phyloP scores from a whole-genome alignment of 2,329 filamentous ascomycete species.

The Kalaharituber pfeilii region DNA sequence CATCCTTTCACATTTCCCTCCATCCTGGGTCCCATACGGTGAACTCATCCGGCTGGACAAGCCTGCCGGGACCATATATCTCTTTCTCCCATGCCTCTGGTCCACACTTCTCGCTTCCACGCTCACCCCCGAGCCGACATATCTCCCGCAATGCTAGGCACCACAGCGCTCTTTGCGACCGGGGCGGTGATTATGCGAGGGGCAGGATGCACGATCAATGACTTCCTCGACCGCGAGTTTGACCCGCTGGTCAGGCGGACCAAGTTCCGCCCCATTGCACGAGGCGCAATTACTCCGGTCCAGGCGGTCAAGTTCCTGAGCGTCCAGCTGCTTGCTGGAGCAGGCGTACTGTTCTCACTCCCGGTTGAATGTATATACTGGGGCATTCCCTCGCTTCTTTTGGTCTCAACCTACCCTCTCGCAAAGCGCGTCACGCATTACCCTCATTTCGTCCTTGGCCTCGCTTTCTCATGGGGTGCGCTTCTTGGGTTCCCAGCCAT shows the following conservation, averaged over 20 bases:
- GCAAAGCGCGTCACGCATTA: constrained; percentile 79
- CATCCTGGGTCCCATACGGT: constrained; percentile 58
- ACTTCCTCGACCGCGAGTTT: constrained; percentile 76
- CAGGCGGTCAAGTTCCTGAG: constrained; percentile 59
- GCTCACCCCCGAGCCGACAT: constrained; percentile 42
- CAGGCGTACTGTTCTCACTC: constrained; percentile 60
- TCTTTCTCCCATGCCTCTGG: constrained; percentile 73
- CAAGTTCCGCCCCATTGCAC: constrained; percentile 60
- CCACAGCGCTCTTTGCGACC: constrained; percentile 49
- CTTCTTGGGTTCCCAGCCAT: constrained; percentile 76
- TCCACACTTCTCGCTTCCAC: constrained; percentile 66
- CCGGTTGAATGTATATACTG: constrained; percentile 58
- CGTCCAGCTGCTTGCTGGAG: constrained; percentile 52
- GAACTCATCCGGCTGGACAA: constrained; percentile 70
- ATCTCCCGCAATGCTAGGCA: constrained; percentile 46
- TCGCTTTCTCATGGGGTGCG: constrained; percentile 80
- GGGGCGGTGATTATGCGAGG: constrained; percentile 75
- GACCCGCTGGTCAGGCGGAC: constrained; percentile 66
- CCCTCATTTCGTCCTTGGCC: constrained; percentile 63
- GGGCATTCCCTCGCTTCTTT: constrained; percentile 52
- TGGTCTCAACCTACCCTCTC: constrained; percentile 62
- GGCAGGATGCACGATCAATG: constrained; percentile 76
- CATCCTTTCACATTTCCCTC: constrained; percentile 50
- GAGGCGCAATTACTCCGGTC: constrained; percentile 55
- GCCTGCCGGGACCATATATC: constrained; percentile 64